These are phyloP conservation scores for Aspergillus nidulans DNA, from an alignment of 495 filamentous ascomycete species.

Conservation along the genomic window DNA sequence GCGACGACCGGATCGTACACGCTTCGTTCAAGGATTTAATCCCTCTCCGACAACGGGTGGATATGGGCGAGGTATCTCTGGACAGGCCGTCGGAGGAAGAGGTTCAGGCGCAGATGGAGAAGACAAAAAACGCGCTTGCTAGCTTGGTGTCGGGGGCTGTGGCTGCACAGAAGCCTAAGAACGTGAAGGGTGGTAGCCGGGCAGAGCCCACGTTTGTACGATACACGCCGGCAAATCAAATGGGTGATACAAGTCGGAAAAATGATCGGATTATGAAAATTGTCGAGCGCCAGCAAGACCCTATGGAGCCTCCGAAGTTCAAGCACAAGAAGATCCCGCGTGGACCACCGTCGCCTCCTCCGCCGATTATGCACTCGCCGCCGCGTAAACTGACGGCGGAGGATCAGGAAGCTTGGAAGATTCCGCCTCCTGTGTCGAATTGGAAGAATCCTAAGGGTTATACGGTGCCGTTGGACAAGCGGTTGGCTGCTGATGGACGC, in stretches of 20 bases:
- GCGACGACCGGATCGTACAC: slow-evolving; percentile 79
- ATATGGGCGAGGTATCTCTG: slow-evolving; percentile 89
- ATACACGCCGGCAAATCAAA: slow-evolving; percentile 94
- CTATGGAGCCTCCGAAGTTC: slow-evolving; percentile 97
- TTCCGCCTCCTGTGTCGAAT: slow-evolving; percentile 90
- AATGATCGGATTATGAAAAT: slow-evolving; percentile 99
- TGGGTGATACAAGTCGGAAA: slow-evolving; percentile 84
- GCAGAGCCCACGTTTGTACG: slow-evolving; percentile 90
- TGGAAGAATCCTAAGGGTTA: slow-evolving; percentile 99
- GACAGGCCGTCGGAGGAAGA: slow-evolving; percentile 82
- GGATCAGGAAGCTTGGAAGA: slow-evolving; percentile 95
- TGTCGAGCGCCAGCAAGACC: slow-evolving; percentile 88
- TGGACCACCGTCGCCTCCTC: slow-evolving; percentile 87
- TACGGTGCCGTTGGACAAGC: slow-evolving; percentile 93
- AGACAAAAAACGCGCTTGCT: slow-evolving; percentile 80
- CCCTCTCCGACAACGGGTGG: slow-evolving; percentile 85
- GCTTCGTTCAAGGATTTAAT: slow-evolving; percentile 96
- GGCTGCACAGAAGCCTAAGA: slow-evolving; percentile 92
- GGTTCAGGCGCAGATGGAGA: slow-evolving; percentile 74
- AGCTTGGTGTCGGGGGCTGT: slow-evolving; percentile 80
- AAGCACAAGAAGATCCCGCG: slow-evolving; percentile 98
- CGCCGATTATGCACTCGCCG: slow-evolving; percentile 93
- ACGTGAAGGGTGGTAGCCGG: slow-evolving; percentile 69
- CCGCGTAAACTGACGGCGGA: slow-evolving; percentile 93
- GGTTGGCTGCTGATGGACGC: slow-evolving; percentile 91